Evolutionary conservation across 495 filamentous ascomycete species (phyloP), one percentile per base, ranked within the genome.

Genomic region (Durotheca rogersii): DNA sequence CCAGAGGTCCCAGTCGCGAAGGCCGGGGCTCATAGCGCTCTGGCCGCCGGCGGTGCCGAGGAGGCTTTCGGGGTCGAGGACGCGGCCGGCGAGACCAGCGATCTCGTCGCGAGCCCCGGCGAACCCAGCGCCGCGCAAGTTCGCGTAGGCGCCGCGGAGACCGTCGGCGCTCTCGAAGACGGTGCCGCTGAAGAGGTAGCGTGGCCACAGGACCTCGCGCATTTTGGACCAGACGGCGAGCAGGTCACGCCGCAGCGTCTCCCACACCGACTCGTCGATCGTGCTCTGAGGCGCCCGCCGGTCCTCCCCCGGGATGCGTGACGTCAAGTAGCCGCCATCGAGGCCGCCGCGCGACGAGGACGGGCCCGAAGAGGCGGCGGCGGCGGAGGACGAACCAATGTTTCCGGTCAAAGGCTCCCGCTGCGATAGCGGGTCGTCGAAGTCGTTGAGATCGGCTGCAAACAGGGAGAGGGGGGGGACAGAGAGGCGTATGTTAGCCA

Each of bases 1-100:
- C 92, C 93, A 98, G 32, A 98, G 78, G 73, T 98, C 93, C 93
- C 93, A 98, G 63, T 97, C 92, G 31, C 94, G 75, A 61, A 96
- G 68, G 2, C 90, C 90, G 34, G 88, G 84, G 47, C 80, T 88
- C 89, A 94, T 94, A 14, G 85, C 84, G 51, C 82, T 87, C 68
- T 88, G 83, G 47, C 32, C n/a, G n/a, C n/a, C n/a, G n/a, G n/a
- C n/a, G n/a, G n/a, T n/a, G n/a, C n/a, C 85, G 77, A 70, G 84
- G 76, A 74, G 81, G 35, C 47, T 75, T 75, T 75, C 89, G 66
- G 70, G 83, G 65, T 70, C 88, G 80, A 74, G 72, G 54, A 62
- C 86, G 71, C 64, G 77, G 68, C 65, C 87, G 66, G 64, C 84
- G 57, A 73, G 57, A 15, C 70, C 81, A 45, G 41, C 78, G 68